These are phyloP conservation scores for Cerrena zonata DNA, from an alignment of 1,284 basidiomycete genomes.

Conservation along the genomic window DNA sequence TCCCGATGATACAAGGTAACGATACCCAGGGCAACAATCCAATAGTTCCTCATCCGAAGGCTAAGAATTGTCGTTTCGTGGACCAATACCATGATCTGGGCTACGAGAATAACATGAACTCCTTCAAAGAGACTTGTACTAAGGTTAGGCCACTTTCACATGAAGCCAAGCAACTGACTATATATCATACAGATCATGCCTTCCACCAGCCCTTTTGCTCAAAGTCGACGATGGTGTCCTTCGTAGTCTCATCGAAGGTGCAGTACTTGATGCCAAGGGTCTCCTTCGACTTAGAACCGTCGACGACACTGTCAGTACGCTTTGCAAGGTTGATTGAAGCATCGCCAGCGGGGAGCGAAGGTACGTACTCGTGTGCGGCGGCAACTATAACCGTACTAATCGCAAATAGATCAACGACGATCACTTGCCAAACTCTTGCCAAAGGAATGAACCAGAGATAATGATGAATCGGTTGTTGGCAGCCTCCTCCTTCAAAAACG, in stretches of 20 bases:
- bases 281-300: constrained; percentile 33
- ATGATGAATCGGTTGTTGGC: constrained; percentile 56
- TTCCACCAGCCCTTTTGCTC: constrained; percentile 20
- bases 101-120: constrained; percentile 73
- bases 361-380: constrained; percentile 13
- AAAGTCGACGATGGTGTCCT: constrained; percentile 35
- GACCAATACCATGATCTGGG: constrained; percentile 47
- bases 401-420: too few species aligned
- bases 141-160: constrained; percentile 75
- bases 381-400: too few species aligned
- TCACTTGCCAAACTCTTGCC: constrained; percentile 13
- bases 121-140: constrained; percentile 80
- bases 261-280: constrained; percentile 42
- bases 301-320: constrained; percentile 12
- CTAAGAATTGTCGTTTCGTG: constrained; percentile 71
- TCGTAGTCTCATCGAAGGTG: constrained; percentile 34
- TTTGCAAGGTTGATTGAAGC: constrained; percentile 14
- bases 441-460: constrained; percentile 29
- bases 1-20: constrained; percentile 53
- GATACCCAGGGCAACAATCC: constrained; percentile 42
- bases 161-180: too few species aligned
- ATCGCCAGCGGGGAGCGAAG: constrained; percentile 16
- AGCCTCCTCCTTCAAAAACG: constrained; percentile 48
- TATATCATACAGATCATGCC: too few species aligned
- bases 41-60: constrained; percentile 36